phyloP scores from a whole-genome alignment of 2,329 filamentous ascomycete genomes.

The Epichloe elymi region DNA sequence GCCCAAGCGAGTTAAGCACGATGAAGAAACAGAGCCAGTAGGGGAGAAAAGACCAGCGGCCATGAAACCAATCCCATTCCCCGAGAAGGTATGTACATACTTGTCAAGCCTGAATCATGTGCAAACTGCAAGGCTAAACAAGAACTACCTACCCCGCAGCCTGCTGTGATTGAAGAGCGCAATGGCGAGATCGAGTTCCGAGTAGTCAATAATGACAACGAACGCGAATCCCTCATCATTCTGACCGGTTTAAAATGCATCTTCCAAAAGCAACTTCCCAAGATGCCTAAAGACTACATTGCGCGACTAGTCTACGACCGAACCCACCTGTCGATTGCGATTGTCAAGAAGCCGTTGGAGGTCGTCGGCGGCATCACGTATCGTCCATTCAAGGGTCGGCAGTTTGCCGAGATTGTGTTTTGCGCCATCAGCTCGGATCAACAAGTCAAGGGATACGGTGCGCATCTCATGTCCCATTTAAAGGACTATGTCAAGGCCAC shows the following conservation, averaged over 20 bases:
- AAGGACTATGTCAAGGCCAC: slow-evolving; percentile 98
- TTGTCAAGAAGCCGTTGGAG: slow-evolving; percentile 90
- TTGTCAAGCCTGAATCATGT: too few species aligned
- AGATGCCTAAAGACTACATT: slow-evolving; percentile 99
- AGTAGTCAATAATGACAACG: slow-evolving; percentile 93
- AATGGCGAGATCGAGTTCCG: slow-evolving; percentile 92
- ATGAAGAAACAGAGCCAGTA: slow-evolving; percentile 14
- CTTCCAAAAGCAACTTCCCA: slow-evolving; percentile 95
- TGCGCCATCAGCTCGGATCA: slow-evolving; percentile 96
- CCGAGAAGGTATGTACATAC: slow-evolving; percentile 56
- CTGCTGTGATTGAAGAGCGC: slow-evolving; percentile 53
- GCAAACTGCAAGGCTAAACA: background rate
- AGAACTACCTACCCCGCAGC: background rate
- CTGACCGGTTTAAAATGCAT: slow-evolving; percentile 93
- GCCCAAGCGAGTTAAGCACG: slow-evolving; percentile 51
- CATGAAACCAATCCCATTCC: slow-evolving; percentile 65
- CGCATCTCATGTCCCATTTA: slow-evolving; percentile 93
- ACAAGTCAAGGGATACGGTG: slow-evolving; percentile 96
- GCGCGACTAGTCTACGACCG: slow-evolving; percentile 94
- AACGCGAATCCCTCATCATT: slow-evolving; percentile 80
- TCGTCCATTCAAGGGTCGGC: slow-evolving; percentile 78
- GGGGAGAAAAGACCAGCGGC: slow-evolving; percentile 31
- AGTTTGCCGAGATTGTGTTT: slow-evolving; percentile 97
- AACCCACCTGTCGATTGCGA: slow-evolving; percentile 90
- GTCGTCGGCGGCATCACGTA: slow-evolving; percentile 97